Conservation (phyloP, 441 rosid species). For the Euphorbia schlechtendalii region DNA sequence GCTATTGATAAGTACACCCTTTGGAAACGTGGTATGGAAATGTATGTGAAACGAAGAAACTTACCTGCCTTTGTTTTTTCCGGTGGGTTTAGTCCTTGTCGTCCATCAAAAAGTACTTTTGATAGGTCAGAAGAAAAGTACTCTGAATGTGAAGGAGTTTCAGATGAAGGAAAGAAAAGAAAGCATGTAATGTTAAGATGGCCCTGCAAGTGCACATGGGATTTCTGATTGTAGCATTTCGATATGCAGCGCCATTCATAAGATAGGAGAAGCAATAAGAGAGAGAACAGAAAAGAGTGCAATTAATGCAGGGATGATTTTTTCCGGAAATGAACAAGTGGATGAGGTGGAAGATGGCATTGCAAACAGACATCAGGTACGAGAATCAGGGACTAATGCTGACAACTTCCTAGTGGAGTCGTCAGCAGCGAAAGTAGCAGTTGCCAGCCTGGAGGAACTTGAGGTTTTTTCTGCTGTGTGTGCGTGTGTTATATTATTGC, state of each 20-base stretch:
- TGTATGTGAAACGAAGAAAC: constrained; percentile 52
- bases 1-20: constrained; percentile 52
- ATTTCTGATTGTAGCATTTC: constrained; percentile 37
- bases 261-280: constrained; percentile 22
- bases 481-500: not conserved
- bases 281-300: constrained; percentile 27
- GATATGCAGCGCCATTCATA: constrained; percentile 25
- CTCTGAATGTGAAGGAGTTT: constrained; percentile 46
- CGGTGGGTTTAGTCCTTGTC: constrained; percentile 69
- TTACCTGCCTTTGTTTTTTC: constrained; percentile 82
- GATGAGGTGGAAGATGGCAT: constrained; percentile 67
- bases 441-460: constrained; percentile 73
- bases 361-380: constrained; percentile 34
- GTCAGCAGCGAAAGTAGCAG: constrained; percentile 20
- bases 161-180: constrained; percentile 55
- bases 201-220: too few relatives aligned
- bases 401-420: constrained; percentile 26
- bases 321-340: constrained; percentile 31
- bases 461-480: constrained; percentile 81
- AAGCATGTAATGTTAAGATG: too few relatives aligned
- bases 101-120: constrained; percentile 63
- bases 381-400: constrained; percentile 22
- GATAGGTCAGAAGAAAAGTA: constrained; percentile 35
- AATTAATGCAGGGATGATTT: constrained; percentile 15
- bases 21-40: constrained; percentile 82